Evolutionary conservation across 352 stramenopile species (phyloP).

Genomic region (Globisporangium camurandrum): DNA sequence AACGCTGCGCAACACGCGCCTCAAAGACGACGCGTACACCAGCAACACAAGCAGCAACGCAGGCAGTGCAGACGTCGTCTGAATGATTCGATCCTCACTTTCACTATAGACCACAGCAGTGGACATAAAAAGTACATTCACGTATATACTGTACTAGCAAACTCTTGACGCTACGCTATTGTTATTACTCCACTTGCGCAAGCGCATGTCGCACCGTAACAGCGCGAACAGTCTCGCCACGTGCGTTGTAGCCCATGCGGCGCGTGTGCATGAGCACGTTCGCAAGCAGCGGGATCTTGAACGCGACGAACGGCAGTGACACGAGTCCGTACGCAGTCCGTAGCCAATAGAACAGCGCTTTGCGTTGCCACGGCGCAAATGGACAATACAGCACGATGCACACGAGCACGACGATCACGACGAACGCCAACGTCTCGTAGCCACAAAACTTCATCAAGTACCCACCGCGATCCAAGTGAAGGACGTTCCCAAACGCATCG

Average conservation of each 20-base stretch:
- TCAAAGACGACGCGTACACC: slow-evolving; percentile 60
- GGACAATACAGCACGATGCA: slow-evolving; percentile 55
- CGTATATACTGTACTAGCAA: neutral
- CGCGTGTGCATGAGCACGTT: slow-evolving; percentile 80
- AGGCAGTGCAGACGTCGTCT: slow-evolving; percentile 29
- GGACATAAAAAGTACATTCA: too few relatives aligned
- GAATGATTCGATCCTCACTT: slow-evolving; percentile 3
- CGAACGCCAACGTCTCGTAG: slow-evolving; percentile 81
- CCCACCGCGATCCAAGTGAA: slow-evolving; percentile 71
- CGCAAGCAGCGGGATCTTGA: slow-evolving; percentile 81
- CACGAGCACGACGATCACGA: slow-evolving; percentile 55
- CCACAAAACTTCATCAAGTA: slow-evolving; percentile 85
- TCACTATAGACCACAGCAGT: too few relatives aligned
- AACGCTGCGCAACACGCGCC: slow-evolving; percentile 51
- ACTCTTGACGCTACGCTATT: too few relatives aligned
- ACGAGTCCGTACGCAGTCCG: slow-evolving; percentile 79
- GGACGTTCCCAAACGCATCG: slow-evolving; percentile 76
- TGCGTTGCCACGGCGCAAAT: slow-evolving; percentile 71
- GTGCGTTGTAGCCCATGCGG: slow-evolving; percentile 80
- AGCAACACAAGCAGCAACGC: too few relatives aligned
- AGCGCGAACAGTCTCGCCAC: slow-evolving; percentile 62
- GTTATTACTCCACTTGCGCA: neutral
- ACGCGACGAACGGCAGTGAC: slow-evolving; percentile 81
- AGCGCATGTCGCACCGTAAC: slow-evolving; percentile 8
- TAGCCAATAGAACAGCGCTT: slow-evolving; percentile 84